Evolutionary conservation across 2,329 filamentous ascomycete species (phyloP), one percentile per base, ranked within the genome.

Genomic region (Teratosphaeria nubilosa): DNA sequence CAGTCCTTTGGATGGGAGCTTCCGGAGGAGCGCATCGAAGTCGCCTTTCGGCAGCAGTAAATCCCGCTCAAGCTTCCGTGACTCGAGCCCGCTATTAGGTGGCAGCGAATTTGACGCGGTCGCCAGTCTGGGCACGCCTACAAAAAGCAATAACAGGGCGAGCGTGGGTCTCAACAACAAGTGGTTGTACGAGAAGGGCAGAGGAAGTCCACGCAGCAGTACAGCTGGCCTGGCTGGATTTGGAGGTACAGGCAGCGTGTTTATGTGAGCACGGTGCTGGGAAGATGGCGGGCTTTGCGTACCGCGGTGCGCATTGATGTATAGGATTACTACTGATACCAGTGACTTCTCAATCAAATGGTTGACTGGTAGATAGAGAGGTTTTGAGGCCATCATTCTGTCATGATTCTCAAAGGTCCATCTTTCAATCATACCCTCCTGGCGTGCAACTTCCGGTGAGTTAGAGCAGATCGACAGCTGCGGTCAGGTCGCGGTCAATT

Each of bases 161-260:
- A 91, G 84, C 64, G 84, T 95, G 56, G 85, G 85, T 0, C 70
- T 96, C 69, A 96, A 92, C 74, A 96, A 85, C 76, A 95, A 94
- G 76, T 97, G 92, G 92, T 74, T 96, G 60, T 97, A 96, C 70
- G 90, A 96, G 73, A 89, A 86, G 74, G 87, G 88, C 20, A 69
- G 66, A 77, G 85, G 70, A 71, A 84, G 70, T 76, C 80, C 64
- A 77, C 79, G 55, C 16, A 45, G 2, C 31, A 34, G 30, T 27
- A 24, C 22, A 27, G 25, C 31, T 22, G 52, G 59, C 25, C 37
- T 61, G n/a, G 41, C 54, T 53, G 59, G 56, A 27, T 60, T 60
- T 55, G 59, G 59, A 16, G 59, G 59, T 1, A 31, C 52, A 9
- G 59, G 59, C 31, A 60, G 59, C 52, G 56, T 60, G 13, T 60